A percentile compares a stretch with the other conserved stretches of the same genome.
These are phyloP conservation scores for Trichophyton mentagrophytes DNA, from an alignment of 2,329 filamentous ascomycete genomes.

Conservation along the genomic window DNA sequence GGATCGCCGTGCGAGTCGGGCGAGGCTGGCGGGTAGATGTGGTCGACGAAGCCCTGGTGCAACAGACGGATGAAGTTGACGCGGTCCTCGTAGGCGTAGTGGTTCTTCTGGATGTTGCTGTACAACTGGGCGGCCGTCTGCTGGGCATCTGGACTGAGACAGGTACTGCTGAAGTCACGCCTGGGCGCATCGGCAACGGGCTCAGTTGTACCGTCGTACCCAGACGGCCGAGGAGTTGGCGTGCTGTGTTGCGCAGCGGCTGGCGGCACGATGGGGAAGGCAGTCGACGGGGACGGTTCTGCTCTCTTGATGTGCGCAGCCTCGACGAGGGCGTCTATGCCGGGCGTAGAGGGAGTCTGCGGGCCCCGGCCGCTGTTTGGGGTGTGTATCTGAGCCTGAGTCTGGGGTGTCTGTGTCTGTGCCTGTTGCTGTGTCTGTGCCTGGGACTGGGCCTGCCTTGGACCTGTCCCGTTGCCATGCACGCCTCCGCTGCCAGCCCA, in stretches of 20 bases:
- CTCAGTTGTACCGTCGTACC: conserved; percentile 32
- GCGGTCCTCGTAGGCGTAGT: conserved; percentile 36
- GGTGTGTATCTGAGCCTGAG: background rate
- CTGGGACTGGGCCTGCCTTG: background rate
- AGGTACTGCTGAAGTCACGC: conserved; percentile 31
- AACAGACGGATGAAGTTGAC: conserved; percentile 36
- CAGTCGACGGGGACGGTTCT: conserved; percentile 22
- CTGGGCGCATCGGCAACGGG: conserved; percentile 26
- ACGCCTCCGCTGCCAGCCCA: background rate
- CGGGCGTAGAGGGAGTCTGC: conserved; percentile 27
- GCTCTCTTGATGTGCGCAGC: conserved; percentile 23
- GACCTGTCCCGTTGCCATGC: background rate
- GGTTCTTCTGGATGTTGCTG: conserved; percentile 33
- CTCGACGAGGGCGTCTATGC: conserved; percentile 39
- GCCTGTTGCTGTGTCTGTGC: no score
- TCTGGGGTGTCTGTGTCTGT: no score
- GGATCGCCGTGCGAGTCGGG: conserved; percentile 35
- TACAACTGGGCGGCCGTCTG: conserved; percentile 30
- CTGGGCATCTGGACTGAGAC: conserved; percentile 30
- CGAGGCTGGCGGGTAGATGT: conserved; percentile 34
- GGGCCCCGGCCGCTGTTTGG: background rate
- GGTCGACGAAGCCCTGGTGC: conserved; percentile 36
- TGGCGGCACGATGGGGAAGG: conserved; percentile 30
- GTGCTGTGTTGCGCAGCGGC: conserved; percentile 22
- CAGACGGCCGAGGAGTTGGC: conserved; percentile 11